Percentiles rank a stretch among this genome's conserved stretches.
phyloP scores from a whole-genome alignment of 2,329 filamentous ascomycete genomes.

The Fusarium sp. region DNA sequence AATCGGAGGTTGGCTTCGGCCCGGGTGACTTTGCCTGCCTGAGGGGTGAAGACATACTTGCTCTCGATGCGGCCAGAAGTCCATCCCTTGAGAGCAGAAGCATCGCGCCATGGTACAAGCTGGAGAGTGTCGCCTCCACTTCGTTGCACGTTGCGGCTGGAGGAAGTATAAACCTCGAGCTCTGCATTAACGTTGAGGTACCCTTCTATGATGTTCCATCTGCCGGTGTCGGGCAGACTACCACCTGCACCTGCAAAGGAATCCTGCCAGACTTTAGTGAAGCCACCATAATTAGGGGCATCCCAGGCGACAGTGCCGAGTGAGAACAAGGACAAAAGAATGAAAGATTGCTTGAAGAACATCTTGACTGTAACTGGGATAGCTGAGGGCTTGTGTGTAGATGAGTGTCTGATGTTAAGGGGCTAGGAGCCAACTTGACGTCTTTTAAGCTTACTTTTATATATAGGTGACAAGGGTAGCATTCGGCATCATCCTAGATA shows the following conservation, averaged over 20 bases:
- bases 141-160: slow-evolving; percentile 61
- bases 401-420: neutral
- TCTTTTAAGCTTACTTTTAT: neutral
- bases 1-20: slow-evolving; percentile 63
- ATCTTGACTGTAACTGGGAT: neutral
- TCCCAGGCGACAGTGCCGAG: slow-evolving; percentile 28
- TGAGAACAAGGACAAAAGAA: neutral
- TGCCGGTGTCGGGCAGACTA: slow-evolving; percentile 51
- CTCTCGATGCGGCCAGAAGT: slow-evolving; percentile 64
- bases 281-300: slow-evolving; percentile 56
- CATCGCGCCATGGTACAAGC: slow-evolving; percentile 59
- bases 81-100: slow-evolving; percentile 54
- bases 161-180: slow-evolving; percentile 60
- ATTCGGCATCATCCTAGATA: neutral
- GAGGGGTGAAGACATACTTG: slow-evolving; percentile 59
- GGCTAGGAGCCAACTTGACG: neutral
- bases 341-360: slow-evolving; percentile 4
- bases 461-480: neutral
- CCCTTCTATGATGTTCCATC: slow-evolving; percentile 60
- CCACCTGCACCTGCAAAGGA: slow-evolving; percentile 58
- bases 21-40: slow-evolving; percentile 55
- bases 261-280: slow-evolving; percentile 59
- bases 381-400: neutral
- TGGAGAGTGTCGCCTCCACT: slow-evolving; percentile 63
- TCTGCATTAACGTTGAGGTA: slow-evolving; percentile 61